Base-by-base conservation (phyloP, 148 eudicot genomes). In the Agrostemma githago region DNA sequence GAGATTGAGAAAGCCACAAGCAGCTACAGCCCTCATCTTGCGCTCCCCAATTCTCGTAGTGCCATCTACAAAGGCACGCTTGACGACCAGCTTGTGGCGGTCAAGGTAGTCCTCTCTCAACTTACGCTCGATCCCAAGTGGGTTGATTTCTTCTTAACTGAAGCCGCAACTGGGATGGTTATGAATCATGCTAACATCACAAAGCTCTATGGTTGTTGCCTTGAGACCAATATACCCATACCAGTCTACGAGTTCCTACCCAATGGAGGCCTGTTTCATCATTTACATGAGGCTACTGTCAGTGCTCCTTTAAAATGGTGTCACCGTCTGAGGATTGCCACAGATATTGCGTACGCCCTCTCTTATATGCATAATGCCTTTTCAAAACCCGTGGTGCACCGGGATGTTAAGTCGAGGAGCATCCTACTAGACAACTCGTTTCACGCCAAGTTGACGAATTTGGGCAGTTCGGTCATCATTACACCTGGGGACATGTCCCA, bases 131-230 rank as follows among this genome's bases (percentile, higher is more conserved):
- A 48, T 37, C 48, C 59, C 3, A 5, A 56, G 16, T 64, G 7
- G 19, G 15, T 58, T 12, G 73, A 78, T 17, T 57, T 43, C 12
- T 70, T 62, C 56, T 68, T 82, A 20, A 78, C 76, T 41, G 81
- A 82, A 62, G 78, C 72, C 20, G 59, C 76, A 19, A 74, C 62
- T 15, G 21, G 41, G 20, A 38, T 63, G 51, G 78, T 74, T 14
- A 66, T 72, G 51, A 71, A 60, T 37, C 84, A 82, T 46, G 46
- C 64, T 42, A 76, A 66, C 48, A 68, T 80, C 19, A 76, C 48
- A 39, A 67, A 76, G 61, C 48, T 79, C 56, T 73, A 66, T 58
- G 84, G 82, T 4, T 82, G 84, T 67, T 82, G 84, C 44, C 78
- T 82, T 6, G 84, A 82, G 71, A 60, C 80, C 1, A 51, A 21